Base-by-base conservation (phyloP, 257 asterid species). In the Scutellaria minor region DNA sequence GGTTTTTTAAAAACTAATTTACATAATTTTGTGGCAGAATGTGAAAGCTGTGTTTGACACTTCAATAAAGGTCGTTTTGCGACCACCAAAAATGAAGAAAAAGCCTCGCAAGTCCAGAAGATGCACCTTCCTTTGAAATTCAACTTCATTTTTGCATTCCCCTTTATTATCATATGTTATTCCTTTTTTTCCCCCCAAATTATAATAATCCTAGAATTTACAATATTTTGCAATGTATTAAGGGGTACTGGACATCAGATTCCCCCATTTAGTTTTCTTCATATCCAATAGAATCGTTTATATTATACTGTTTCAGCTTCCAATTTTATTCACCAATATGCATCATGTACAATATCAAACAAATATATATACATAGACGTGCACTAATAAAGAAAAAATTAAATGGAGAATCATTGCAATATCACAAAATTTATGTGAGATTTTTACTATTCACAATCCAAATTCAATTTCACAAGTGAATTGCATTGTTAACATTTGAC, bases 31-130 rank as follows among this genome's bases (percentile, higher is more conserved):
- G 0, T 69, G 31, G 61, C 91, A 92, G 98, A 92, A 92, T 37
- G 90, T 92, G 80, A 90, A 92, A 75, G 62, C 81, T 14, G 97
- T 90, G 31, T 92, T 92, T 61, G 98, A 90, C 69, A 88, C 91
- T 31, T 88, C 97, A 18, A 90, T 92, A 71, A 92, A 92, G 79
- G 82, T 90, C 15, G 97, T 87, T 62, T 73, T 92, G 83, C 87
- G 91, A 61, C 96, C 98, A 31, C 90, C 91, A 3, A 92, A 92
- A 81, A 46, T 44, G 79, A 92, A 84, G 95, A 88, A 84, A 82
- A 90, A 83, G 71, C 70, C 73, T 45, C 73, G 78, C 64, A 92
- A 84, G 74, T 57, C 81, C 66, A 86, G 80, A 80, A 72, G 81
- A 85, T 92, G 92, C 86, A 72, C 79, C 18, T 82, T 84, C 72